Evolutionary conservation across 2,329 filamentous ascomycete genomes (phyloP), one percentile per base, ranked within the genome.

Genomic region (Orbilia brochopaga): DNA sequence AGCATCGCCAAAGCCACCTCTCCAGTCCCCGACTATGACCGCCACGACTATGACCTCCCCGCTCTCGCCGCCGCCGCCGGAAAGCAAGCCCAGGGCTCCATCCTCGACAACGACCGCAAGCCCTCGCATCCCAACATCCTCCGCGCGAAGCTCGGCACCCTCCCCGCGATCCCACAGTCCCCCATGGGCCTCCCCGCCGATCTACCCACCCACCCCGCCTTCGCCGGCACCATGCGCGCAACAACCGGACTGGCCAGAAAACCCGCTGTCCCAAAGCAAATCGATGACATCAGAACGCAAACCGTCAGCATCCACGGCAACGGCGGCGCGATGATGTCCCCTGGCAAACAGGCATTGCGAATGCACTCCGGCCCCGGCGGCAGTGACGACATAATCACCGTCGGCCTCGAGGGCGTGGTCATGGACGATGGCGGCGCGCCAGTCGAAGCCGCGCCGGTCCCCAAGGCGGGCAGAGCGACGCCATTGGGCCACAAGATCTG

Each of bases 381-480:
- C n/a, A 61, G 61, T 21, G 67, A 72, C 27, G 61, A 65, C 24
- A 73, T 67, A 56, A 73, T 73, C 52, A 73, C 69, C 46, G 69
- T 73, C 44, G 69, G 69, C 7, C 62, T 73, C 24, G 69, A 66
- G 37, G 69, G 69, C 10, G 69, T 73, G 7, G 69, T 73, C 1
- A 73, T 73, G 69, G 69, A 73, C 44, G 69, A 73, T 48, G 63
- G 63, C 23, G 69, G 69, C 32, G 69, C 69, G 15, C 69, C 69
- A n/a, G 69, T 73, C 2, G 69, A 73, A 23, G 51, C 69, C 42
- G 69, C 69, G 11, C 69, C 69, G 30, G 42, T 62, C 23, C 69
- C 69, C 54, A 73, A 63, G 52, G 69, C 69, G 2, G 69, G 69
- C 46, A 62, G 69, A 19, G 63, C 63, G 35, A 73, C 69, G 4